phyloP scores from a whole-genome alignment of 2,329 filamentous ascomycete genomes.

The Fusarium temperatum region DNA sequence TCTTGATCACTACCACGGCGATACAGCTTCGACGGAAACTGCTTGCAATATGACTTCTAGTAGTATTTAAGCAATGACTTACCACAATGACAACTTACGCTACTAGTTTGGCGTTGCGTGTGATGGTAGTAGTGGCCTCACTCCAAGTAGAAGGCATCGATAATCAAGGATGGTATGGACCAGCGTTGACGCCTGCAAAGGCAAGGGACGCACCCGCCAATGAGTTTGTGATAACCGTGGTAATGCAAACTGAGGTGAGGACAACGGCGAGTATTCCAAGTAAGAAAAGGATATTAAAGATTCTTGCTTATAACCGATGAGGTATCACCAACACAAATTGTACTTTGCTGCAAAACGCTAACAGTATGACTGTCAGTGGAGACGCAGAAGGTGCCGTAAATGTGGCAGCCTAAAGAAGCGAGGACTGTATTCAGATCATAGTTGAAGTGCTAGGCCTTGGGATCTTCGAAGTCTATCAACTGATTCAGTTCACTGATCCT shows the following conservation, averaged over 20 bases:
- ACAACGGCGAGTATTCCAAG: too few relatives aligned
- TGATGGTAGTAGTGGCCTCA: not conserved
- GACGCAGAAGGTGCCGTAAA: not conserved
- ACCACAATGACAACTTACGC: too few relatives aligned
- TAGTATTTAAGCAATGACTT: not conserved
- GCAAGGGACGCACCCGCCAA: not conserved
- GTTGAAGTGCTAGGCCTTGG: rapidly evolving
- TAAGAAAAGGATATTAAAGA: too few relatives aligned
- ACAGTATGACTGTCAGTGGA: not conserved
- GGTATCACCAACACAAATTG: too few relatives aligned
- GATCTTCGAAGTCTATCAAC: not conserved
- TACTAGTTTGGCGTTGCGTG: not conserved
- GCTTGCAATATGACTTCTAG: not conserved
- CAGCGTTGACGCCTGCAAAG: not conserved
- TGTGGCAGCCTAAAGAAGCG: not conserved
- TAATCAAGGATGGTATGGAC: not conserved
- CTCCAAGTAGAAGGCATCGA: not conserved
- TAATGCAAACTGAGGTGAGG: not conserved
- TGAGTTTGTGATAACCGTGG: not conserved
- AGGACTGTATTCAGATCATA: not conserved
- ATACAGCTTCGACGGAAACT: rapidly evolving
- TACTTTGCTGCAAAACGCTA: too few relatives aligned
- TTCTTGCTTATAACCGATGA: too few relatives aligned
- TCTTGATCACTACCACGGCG: rapidly evolving
- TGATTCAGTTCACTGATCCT: rapidly evolving